Evolutionary conservation across 2,329 filamentous ascomycete species (phyloP), one percentile per base, ranked within the genome.

Genomic region (Curvularia hawaiiensis): DNA sequence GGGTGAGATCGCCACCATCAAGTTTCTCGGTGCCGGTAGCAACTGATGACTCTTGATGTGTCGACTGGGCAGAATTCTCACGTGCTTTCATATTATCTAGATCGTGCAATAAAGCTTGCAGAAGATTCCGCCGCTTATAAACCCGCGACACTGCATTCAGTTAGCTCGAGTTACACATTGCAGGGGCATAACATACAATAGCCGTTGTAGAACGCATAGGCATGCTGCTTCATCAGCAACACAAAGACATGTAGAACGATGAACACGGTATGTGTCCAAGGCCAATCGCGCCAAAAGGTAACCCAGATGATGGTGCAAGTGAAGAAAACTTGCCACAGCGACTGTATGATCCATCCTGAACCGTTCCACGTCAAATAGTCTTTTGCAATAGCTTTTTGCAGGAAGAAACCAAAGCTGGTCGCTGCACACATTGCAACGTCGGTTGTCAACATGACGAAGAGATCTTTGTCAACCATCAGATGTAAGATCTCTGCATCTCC

Each of bases 191-290:
- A 69, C 77, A 65, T 72, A 79, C 78, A 79, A 61, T 92, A 84
- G 7, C 90, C 90, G 66, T 92, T 93, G 75, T 91, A 92, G 64
- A 91, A 91, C 4, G 88, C 83, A 68, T 91, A 92, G 18, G 87
- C 89, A 71, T 92, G 90, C 75, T 92, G 89, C 78, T 94, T 94
- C 90, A 93, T 93, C 24, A 93, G 72, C 82, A 92, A 89, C 6
- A 90, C 85, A 54, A 93, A 78, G 14, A 86, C 86, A 69, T 93
- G 90, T 18, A 93, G 78, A 10, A 90, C 86, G 50, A 91, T 90
- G 73, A 90, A 92, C 18, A 92, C 88, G 1, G 89, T 91, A 68
- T 92, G 90, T 14, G 90, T 91, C 90, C 90, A 93, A 1, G 90
- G 88, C 90, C 90, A 94, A 50, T 91, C 85, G 4, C 90, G 83